phyloP scores from a whole-genome alignment of 441 rosid species.

The Euphorbia celastroides region DNA sequence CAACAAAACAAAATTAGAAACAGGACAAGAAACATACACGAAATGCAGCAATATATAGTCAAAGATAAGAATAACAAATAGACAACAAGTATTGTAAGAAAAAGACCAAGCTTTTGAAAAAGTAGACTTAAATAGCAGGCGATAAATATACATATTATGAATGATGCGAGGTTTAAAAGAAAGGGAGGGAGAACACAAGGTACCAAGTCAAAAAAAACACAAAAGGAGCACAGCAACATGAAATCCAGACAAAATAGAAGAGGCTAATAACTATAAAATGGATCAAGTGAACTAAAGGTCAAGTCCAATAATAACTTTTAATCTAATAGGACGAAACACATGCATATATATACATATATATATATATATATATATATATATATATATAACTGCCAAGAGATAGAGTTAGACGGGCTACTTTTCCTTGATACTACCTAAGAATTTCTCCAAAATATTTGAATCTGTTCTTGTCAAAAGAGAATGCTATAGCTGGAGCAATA shows the following conservation, averaged over 20 bases:
- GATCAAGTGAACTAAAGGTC: too few relatives aligned
- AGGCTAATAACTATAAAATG: too few relatives aligned
- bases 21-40: not conserved
- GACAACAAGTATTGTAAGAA: not conserved
- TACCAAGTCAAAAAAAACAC: not conserved
- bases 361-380: too few relatives aligned
- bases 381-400: too few relatives aligned
- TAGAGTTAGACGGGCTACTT: too few relatives aligned
- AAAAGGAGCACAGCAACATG: not conserved
- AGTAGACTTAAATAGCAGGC: not conserved
- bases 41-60: not conserved
- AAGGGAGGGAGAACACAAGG: not conserved
- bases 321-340: too few relatives aligned
- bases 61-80: too few relatives aligned
- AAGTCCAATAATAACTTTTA: too few relatives aligned
- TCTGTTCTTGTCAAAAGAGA: too few relatives aligned
- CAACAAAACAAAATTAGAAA: not conserved
- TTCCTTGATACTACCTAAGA: too few relatives aligned
- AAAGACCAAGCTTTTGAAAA: not conserved
- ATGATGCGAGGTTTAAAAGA: not conserved
- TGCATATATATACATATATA: too few relatives aligned
- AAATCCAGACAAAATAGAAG: not conserved
- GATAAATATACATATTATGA: not conserved
- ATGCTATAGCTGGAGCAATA: not conserved
- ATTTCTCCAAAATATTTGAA: too few relatives aligned